Evolutionary conservation across 1,139 yeast genomes (phyloP).

Genomic region (Hansenula lynferdii): DNA sequence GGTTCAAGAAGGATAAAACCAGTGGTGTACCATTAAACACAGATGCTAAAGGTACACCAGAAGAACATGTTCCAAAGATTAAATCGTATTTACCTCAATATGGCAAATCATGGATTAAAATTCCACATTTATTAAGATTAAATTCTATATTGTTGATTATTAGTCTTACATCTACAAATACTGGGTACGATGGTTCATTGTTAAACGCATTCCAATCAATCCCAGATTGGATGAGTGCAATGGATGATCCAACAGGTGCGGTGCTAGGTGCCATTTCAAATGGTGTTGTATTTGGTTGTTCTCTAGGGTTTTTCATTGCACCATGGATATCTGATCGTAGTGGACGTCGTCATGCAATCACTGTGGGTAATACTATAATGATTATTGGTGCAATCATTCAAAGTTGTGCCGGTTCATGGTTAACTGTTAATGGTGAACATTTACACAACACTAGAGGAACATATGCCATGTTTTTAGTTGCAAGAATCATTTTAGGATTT

Average conservation of each 20-base stretch:
- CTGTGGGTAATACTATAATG: constrained; percentile 35
- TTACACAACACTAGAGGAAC: no score
- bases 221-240: constrained; percentile 28
- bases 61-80: no score
- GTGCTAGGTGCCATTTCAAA: constrained; percentile 39
- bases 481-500: constrained; percentile 36
- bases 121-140: no score
- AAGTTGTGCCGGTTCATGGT: no score
- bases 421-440: no score
- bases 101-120: no score
- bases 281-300: constrained; percentile 46
- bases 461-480: constrained; percentile 41
- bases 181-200: constrained; percentile 49
- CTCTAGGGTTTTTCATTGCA: constrained; percentile 19
- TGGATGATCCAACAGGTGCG: constrained; percentile 38
- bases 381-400: constrained; percentile 43
- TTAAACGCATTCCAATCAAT: constrained; percentile 48
- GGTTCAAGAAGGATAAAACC: no score
- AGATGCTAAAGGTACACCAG: no score
- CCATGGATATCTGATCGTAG: constrained; percentile 34
- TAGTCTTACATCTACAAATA: no score
- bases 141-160: no score
- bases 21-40: no score
- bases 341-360: constrained; percentile 42
- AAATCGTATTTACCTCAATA: no score